Evolutionary conservation across 352 stramenopile species (phyloP), one percentile per base, ranked within the genome.

Genomic region (Phytophthora syringae): DNA sequence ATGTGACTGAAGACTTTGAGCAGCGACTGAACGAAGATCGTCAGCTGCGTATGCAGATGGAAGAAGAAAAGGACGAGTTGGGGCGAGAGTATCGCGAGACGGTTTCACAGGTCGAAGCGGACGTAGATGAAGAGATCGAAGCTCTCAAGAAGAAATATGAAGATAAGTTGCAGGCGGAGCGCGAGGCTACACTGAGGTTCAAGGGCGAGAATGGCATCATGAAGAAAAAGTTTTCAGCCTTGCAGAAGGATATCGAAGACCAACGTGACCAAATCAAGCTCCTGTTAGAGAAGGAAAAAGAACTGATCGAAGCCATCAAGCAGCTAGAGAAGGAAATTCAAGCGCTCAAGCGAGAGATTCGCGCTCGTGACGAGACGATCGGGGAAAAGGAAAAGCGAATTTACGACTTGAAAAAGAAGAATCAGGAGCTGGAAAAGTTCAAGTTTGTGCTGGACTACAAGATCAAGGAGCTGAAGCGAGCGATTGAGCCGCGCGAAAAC

Each of bases 391-490:
- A 98, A 56, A 98, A 97, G 52, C 84, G 92, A 54, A 98, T 98
- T 53, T 98, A 97, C 56, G 94, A 98, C 54, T 74, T 98, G 1
- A 98, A 97, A 56, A 98, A 98, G 77, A 98, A 98, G 69, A 98
- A 98, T 57, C 93, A 98, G 53, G 91, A 98, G 70, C 83, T 98
- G 15, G 94, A 98, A 43, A 98, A 98, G 67, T 98, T 98, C 73
- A 98, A 97, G 68, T 98, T 98, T 69, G 94, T 98, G 20, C 74
- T 98, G 10, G 94, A 98, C 69, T 98, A 98, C 80, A 98, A 98
- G 73, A 98, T 98, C 69, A 98, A 98, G 64, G 94, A 98, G 69
- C 77, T 98, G 25, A 97, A 98, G 68, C 82, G 88, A 16, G 93
- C 98, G 61, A 98, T 98, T 55, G 93, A 97, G 72, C 94, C 94